A percentile compares a stretch with the other conserved stretches of the same genome.
These are phyloP conservation scores for Torrubiellomyces zombiae DNA, from an alignment of 2,329 filamentous ascomycete genomes.

Conservation along the genomic window DNA sequence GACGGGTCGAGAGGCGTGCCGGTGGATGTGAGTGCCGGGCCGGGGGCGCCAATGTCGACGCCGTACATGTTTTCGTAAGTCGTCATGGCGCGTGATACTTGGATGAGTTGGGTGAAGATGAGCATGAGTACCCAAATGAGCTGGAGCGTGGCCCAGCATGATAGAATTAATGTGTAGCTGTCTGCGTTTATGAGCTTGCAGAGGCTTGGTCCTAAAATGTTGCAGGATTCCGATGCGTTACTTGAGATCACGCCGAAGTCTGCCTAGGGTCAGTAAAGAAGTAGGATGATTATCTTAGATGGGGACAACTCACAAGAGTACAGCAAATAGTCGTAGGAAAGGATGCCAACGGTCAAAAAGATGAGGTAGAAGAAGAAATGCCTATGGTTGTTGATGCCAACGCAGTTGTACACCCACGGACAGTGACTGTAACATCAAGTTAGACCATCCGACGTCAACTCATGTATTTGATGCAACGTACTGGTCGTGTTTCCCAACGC, in stretches of 20 bases:
- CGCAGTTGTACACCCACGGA: conserved; percentile 94
- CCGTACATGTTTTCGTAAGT: conserved; percentile 95
- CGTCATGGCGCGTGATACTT: conserved; percentile 82
- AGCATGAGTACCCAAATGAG: conserved; percentile 97
- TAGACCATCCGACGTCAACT: not conserved
- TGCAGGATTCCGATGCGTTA: conserved; percentile 43
- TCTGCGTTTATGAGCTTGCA: conserved; percentile 69
- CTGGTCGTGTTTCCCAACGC: conserved; percentile 95
- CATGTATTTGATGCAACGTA: conserved; percentile 26
- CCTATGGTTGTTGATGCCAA: conserved; percentile 88
- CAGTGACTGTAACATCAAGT: conserved; percentile 51
- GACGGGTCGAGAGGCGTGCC: conserved; percentile 56
- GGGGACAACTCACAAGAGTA: conserved; percentile 44
- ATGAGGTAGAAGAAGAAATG: conserved; percentile 89
- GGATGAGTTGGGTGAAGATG: conserved; percentile 79
- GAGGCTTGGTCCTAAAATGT: conserved; percentile 55
- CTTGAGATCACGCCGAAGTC: conserved; percentile 46
- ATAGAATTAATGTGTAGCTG: conserved; percentile 65
- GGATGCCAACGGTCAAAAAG: conserved; percentile 57
- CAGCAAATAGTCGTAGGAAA: conserved; percentile 53
- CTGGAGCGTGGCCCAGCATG: conserved; percentile 67
- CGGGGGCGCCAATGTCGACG: conserved; percentile 42
- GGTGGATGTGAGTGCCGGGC: conserved; percentile 63
- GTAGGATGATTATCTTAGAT: not conserved
- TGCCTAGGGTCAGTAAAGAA: conserved; percentile 13